Evolutionary conservation across 768 basidiomycete genomes (phyloP), one percentile per base, ranked within the genome.

Genomic region (Podaxis sp.): DNA sequence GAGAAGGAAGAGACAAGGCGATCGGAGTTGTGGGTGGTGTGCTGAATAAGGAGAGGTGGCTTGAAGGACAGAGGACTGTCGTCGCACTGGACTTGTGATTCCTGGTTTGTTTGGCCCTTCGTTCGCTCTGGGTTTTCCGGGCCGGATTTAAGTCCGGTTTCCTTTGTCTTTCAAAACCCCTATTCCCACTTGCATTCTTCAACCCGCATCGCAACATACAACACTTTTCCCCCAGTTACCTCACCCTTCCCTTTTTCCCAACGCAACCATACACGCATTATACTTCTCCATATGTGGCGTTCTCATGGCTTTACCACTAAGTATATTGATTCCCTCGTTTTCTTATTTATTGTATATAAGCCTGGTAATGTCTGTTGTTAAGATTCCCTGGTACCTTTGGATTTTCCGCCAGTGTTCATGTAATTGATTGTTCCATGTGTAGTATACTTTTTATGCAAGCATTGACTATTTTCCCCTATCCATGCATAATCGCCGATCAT

Each of bases 41-140:
- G n/a, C 48, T 62, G 41, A 62, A 62, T 33, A 44, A 62, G 44
- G 60, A 62, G 44, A 46, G 60, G 53, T 62, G 60, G 60, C 41
- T 62, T 13, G 60, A 62, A 37, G 60, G 60, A n/a, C 52, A 62
- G 13, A 54, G 60, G 44, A 62, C 60, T 28, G 60, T 55, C 0
- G 60, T 52, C 13, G 51, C 51, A 12, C 33, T 62, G 40, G 41
- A 62, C 38, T 49, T 1, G 24, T 60, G 59, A 60, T 30, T 26
- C 20, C n/a, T 17, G 15, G 49, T 24, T 50, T 26, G 26, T 13
- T 24, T 12, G 1, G 3, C 44, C 7, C 33, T 33, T 33, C 33
- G 7, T 48, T 33, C 33, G 33, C 26, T 44, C 41, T 44, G 41
- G 10, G 26, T 33, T 53, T 15, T 28, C 20, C 30, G 17, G 13